These are phyloP conservation scores for Pouteria glomerata DNA, from an alignment of 148 eudicot genomes.

Conservation along the genomic window DNA sequence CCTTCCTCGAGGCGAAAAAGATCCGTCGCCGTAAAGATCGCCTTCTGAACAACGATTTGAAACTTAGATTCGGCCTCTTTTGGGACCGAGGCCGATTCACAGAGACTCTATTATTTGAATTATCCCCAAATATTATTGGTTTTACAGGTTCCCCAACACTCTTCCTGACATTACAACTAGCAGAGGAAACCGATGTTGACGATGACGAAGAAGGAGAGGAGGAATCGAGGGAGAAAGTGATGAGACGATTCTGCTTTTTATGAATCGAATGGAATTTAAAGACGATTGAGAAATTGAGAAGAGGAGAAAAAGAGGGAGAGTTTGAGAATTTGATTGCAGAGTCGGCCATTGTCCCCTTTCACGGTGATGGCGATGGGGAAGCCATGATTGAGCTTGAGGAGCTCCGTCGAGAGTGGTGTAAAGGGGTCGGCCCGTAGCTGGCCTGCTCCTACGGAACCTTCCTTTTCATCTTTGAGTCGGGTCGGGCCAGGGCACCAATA, in stretches of 20 bases:
- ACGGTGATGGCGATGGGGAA: conserved; percentile 6
- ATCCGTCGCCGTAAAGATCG: conserved; percentile 45
- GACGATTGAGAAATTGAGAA: conserved; percentile 5
- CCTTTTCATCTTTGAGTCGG: too few species aligned
- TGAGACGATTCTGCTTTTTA: conserved; percentile 1
- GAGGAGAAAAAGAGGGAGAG: neutral
- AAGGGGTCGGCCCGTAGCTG: too few species aligned
- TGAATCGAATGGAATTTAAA: conserved; percentile 1
- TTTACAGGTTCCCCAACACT: conserved; percentile 6
- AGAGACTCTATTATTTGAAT: neutral
- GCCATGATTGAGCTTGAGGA: conserved; percentile 21
- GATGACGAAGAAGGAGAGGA: neutral
- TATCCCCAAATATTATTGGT: conserved; percentile 4
- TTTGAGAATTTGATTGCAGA: neutral
- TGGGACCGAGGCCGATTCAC: neutral
- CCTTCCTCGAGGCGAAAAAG: conserved; percentile 46
- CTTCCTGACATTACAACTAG: neutral
- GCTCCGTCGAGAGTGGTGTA: too few species aligned
- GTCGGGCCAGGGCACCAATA: too few species aligned
- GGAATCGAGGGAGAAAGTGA: neutral
- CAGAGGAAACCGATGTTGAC: neutral
- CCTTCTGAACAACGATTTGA: conserved; percentile 31
- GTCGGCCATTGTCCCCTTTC: neutral
- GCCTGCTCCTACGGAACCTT: too few species aligned
- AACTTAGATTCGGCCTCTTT: conserved; percentile 8